Conservation (phyloP, 192 early-diverging fungal genomes). For the Thamnidium elegans region DNA sequence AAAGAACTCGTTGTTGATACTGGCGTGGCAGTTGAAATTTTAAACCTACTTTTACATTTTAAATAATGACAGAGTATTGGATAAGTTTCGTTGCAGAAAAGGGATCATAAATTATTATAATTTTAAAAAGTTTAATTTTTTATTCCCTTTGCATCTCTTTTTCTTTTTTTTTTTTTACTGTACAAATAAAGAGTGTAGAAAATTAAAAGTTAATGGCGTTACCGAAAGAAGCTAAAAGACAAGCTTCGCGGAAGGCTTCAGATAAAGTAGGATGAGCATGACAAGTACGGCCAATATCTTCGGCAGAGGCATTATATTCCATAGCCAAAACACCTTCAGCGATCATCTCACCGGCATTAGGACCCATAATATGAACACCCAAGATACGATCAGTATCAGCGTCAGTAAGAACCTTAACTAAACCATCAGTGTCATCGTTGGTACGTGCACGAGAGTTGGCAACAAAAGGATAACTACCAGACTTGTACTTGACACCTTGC, state of each 20-base stretch:
- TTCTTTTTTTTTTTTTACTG: not conserved
- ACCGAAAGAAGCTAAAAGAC: conserved; percentile 82
- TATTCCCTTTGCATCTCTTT: not conserved
- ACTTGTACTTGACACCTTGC: conserved; percentile 80
- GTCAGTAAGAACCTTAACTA: conserved; percentile 96
- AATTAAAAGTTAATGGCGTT: conserved; percentile 75
- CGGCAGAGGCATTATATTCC: conserved; percentile 97
- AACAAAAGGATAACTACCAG: conserved; percentile 92
- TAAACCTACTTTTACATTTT: too few relatives aligned
- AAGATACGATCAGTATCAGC: conserved; percentile 93
- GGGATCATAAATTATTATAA: too few relatives aligned
- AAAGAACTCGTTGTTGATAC: too few relatives aligned
- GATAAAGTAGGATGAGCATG: conserved; percentile 96
- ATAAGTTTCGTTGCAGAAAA: too few relatives aligned
- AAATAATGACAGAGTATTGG: too few relatives aligned
- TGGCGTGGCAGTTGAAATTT: too few relatives aligned
- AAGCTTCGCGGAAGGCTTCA: conserved; percentile 98
- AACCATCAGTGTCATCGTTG: conserved; percentile 89
- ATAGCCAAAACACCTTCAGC: conserved; percentile 95
- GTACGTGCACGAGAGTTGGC: conserved; percentile 99
- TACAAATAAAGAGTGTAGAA: not conserved
- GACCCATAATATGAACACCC: conserved; percentile 97
- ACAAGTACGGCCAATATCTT: conserved; percentile 96
- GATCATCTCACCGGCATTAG: conserved; percentile 99
- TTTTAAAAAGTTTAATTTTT: not conserved